Evolutionary conservation across 140 eudicot genomes (phyloP).

Genomic region (Senecio squalidus): DNA sequence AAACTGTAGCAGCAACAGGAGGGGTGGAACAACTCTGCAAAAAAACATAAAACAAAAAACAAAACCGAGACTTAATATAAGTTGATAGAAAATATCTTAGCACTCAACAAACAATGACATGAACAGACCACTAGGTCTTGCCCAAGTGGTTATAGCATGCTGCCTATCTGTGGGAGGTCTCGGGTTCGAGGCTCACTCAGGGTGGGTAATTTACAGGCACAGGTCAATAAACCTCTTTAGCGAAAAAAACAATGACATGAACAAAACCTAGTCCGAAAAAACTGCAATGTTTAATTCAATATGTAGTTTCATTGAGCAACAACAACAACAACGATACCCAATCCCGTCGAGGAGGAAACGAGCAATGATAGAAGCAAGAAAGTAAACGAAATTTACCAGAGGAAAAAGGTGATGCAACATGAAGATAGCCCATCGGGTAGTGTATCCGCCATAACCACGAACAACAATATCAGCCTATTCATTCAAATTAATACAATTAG

Average conservation of each 20-base stretch:
- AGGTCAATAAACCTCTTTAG: too few species aligned
- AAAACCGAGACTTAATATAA: not conserved
- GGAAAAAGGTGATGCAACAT: slow-evolving; percentile 79
- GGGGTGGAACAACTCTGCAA: slow-evolving; percentile 54
- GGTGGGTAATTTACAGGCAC: too few species aligned
- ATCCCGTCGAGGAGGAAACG: too few species aligned
- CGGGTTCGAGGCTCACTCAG: too few species aligned
- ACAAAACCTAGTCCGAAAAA: not conserved
- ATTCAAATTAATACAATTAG: too few species aligned
- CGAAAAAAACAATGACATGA: not conserved
- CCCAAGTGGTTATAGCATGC: too few species aligned
- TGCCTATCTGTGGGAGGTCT: too few species aligned
- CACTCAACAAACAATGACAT: too few species aligned
- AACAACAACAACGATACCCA: not conserved
- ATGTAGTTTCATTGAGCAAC: not conserved
- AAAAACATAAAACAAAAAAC: not conserved
- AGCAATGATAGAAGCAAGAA: too few species aligned
- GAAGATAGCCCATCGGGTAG: slow-evolving; percentile 89
- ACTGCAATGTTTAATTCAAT: not conserved
- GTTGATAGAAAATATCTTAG: not conserved
- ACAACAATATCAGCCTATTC: slow-evolving; percentile 72
- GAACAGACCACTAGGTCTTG: too few species aligned
- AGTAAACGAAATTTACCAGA: slow-evolving; percentile 42
- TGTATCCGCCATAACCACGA: slow-evolving; percentile 95
- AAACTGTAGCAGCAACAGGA: slow-evolving; percentile 66